Conservation (phyloP, 345 rosid species). For the Citrus sp. region DNA sequence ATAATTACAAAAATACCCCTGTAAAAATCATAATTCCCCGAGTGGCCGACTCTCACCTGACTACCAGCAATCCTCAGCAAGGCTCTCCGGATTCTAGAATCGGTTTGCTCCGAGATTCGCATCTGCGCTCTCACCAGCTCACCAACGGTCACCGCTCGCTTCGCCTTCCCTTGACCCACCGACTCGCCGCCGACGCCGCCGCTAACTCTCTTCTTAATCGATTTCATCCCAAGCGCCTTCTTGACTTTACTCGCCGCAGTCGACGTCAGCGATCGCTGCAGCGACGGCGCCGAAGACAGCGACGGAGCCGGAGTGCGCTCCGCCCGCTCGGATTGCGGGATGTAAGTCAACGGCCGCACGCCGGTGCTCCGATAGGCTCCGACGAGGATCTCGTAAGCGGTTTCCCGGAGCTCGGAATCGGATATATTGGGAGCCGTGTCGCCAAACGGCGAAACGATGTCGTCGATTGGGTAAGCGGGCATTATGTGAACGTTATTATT, state of each 20-base stretch:
- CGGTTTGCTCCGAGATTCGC: conserved; percentile 75
- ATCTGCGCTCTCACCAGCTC: conserved; percentile 51
- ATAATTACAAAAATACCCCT: not conserved
- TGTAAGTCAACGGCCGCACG: conserved; percentile 65
- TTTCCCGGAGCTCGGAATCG: conserved; percentile 74
- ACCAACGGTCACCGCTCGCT: conserved; percentile 68
- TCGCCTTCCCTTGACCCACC: conserved; percentile 31
- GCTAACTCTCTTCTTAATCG: conserved; percentile 28
- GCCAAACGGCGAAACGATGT: conserved; percentile 54
- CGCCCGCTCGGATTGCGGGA: conserved; percentile 48
- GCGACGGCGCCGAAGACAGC: conserved; percentile 33
- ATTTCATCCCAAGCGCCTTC: conserved; percentile 88
- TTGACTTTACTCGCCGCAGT: conserved; percentile 89
- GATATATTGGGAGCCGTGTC: conserved; percentile 47
- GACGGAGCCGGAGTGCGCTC: conserved; percentile 17
- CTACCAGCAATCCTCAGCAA: conserved; percentile 79
- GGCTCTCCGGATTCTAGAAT: conserved; percentile 85
- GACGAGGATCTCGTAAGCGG: conserved; percentile 91
- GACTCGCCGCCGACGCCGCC: conserved; percentile 16
- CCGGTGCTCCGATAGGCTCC: conserved; percentile 70
- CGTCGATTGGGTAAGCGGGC: conserved; percentile 26
- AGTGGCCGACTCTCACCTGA: conserved; percentile 45
- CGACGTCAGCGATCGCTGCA: conserved; percentile 79
- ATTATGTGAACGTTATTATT: conserved; percentile 11
- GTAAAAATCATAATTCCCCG: too few species aligned